Evolutionary conservation across 176 grass and related monocot genomes (phyloP).

Genomic region (Melocanna baccifera): DNA sequence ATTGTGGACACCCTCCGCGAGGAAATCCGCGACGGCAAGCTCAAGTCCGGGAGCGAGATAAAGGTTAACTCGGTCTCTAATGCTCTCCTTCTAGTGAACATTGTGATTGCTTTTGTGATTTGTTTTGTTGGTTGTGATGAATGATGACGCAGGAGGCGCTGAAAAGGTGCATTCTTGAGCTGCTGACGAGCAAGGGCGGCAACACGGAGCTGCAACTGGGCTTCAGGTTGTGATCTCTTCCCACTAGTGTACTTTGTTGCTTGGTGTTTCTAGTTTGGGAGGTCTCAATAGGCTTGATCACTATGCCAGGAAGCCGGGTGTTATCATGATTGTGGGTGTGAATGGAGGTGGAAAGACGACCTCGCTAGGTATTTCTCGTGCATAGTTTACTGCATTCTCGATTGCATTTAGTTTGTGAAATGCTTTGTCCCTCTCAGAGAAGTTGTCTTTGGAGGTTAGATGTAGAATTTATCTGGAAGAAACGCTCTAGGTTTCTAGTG

Average conservation of each 20-base stretch:
- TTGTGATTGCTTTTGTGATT: neutral
- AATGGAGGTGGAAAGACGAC: conserved; percentile 98
- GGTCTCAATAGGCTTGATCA: neutral
- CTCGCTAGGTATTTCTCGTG: conserved; percentile 57
- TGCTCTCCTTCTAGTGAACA: neutral
- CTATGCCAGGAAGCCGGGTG: conserved; percentile 67
- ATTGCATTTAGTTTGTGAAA: neutral
- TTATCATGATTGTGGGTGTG: conserved; percentile 92
- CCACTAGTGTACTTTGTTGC: neutral
- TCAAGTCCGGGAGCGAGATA: conserved; percentile 91
- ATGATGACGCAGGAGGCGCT: conserved; percentile 49
- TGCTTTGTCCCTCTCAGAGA: neutral
- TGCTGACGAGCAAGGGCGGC: conserved; percentile 76
- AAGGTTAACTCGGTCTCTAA: conserved; percentile 44
- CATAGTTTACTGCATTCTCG: neutral
- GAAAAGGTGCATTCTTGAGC: conserved; percentile 67
- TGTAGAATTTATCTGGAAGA: neutral
- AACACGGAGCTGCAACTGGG: conserved; percentile 88
- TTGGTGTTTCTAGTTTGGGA: conserved; percentile 15
- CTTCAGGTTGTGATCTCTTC: conserved; percentile 57
- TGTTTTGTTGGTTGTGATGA: neutral
- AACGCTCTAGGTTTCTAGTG: neutral
- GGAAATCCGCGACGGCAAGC: conserved; percentile 84
- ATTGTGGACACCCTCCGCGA: conserved; percentile 88
- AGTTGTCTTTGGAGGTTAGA: neutral